These are phyloP conservation scores for Xylariaceae sp. DNA, from an alignment of 2,329 filamentous ascomycete genomes.

Conservation along the genomic window DNA sequence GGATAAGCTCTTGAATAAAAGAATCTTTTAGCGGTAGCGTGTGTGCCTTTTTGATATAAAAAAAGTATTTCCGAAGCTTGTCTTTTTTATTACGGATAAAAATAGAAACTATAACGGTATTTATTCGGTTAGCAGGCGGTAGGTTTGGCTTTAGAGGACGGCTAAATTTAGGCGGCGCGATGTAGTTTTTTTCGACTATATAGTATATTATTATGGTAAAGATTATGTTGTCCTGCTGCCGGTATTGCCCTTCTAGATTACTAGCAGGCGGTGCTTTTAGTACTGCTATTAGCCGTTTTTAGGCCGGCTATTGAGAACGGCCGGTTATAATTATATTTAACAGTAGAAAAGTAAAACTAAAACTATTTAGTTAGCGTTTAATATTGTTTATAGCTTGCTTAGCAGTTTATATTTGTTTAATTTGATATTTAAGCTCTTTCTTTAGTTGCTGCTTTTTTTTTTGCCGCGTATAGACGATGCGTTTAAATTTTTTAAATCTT, in stretches of 20 bases:
- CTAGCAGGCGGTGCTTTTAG: neutral
- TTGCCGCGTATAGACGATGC: neutral
- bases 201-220: neutral
- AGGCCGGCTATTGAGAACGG: neutral
- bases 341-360: neutral
- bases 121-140: neutral
- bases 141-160: neutral
- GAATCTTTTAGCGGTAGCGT: neutral
- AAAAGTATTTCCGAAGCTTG: neutral
- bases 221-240: neutral
- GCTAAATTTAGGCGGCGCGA: neutral
- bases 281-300: conserved; percentile 1
- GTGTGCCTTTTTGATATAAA: neutral
- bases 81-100: neutral
- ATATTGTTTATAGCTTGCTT: conserved; percentile 5
- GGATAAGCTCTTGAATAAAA: neutral
- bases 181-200: neutral
- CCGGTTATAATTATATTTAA: neutral
- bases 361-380: neutral
- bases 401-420: neutral
- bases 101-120: neutral
- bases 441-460: conserved; percentile 2
- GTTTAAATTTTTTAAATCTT: neutral
- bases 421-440: neutral
- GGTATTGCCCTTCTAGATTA: neutral